These are phyloP conservation scores for Colletotrichum kahawae DNA, from an alignment of 2,329 filamentous ascomycete genomes.

Conservation along the genomic window DNA sequence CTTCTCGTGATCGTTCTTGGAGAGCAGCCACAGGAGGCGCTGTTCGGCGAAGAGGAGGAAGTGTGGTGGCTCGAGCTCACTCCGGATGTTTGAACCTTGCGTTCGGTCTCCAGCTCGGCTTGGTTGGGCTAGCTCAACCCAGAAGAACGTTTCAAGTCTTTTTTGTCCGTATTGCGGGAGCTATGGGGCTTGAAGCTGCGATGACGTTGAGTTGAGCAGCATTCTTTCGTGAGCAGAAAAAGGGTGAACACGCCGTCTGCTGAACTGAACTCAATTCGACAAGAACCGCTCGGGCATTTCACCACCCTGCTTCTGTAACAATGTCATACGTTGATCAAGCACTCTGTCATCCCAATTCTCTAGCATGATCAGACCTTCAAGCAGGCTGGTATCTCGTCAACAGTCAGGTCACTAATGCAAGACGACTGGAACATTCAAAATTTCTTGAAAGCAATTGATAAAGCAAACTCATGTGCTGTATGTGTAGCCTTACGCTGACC, in stretches of 20 bases:
- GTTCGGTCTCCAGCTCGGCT: neutral
- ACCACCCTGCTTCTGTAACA: neutral
- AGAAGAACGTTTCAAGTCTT: neutral
- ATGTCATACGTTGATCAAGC: neutral
- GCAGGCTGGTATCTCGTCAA: too few relatives aligned
- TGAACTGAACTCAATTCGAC: neutral
- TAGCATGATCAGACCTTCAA: neutral
- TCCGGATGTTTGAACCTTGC: neutral
- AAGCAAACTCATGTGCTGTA: too few relatives aligned
- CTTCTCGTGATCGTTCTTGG: neutral
- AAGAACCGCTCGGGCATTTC: neutral
- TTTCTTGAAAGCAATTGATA: too few relatives aligned
- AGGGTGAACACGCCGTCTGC: neutral
- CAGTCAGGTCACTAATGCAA: too few relatives aligned
- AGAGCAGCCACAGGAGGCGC: neutral
- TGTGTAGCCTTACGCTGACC: too few relatives aligned
- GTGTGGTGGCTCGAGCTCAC: constrained; percentile 9
- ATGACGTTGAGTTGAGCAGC: neutral
- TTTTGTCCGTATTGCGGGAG: neutral
- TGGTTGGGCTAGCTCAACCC: neutral
- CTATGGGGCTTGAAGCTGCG: neutral
- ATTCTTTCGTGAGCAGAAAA: neutral
- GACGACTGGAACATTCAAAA: too few relatives aligned
- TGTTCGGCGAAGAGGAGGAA: neutral
- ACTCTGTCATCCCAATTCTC: neutral